Conservation (phyloP, 2,329 filamentous ascomycete genomes). For the Colletotrichum sp. region DNA sequence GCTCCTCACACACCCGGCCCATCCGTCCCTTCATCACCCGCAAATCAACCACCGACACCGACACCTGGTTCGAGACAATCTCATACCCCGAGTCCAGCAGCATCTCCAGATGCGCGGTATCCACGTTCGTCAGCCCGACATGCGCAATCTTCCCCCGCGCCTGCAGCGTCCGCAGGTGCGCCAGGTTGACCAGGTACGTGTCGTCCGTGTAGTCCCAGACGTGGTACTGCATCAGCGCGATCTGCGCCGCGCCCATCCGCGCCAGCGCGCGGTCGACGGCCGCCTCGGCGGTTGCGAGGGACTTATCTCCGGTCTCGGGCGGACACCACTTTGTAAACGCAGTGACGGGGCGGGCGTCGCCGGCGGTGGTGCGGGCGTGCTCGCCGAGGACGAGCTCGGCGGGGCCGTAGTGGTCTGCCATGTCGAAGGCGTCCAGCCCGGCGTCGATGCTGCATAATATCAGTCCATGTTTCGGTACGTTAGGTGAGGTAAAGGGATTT, state of each 20-base stretch:
- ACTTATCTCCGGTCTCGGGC: constrained; percentile 1
- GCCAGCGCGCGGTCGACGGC: not conserved
- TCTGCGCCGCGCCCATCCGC: not conserved
- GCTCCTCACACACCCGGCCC: not conserved
- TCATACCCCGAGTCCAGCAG: not conserved
- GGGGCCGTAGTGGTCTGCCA: constrained; percentile 40
- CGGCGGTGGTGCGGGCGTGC: not conserved
- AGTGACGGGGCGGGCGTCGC: not conserved
- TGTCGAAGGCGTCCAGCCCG: constrained; percentile 34
- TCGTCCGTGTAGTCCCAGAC: constrained; percentile 11
- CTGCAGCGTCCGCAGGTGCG: not conserved
- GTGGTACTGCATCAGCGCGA: constrained; percentile 13
- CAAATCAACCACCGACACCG: constrained; percentile 1
- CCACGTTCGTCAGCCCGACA: constrained; percentile 7
- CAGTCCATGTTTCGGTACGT: not conserved
- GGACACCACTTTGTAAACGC: constrained; percentile 18
- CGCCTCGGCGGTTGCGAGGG: not conserved
- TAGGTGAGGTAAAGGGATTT: too few relatives aligned
- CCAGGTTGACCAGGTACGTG: constrained; percentile 6
- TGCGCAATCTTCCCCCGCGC: not conserved
- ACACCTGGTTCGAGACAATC: constrained; percentile 13
- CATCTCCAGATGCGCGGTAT: constrained; percentile 11
- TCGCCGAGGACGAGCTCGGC: constrained; percentile 8
- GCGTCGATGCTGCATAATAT: not conserved
- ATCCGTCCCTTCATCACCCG: not conserved